A percentile compares a stretch with the other conserved stretches of the same genome.
Conservation (phyloP, 2,329 filamentous ascomycete species). For the Aspergillus tamarii region DNA sequence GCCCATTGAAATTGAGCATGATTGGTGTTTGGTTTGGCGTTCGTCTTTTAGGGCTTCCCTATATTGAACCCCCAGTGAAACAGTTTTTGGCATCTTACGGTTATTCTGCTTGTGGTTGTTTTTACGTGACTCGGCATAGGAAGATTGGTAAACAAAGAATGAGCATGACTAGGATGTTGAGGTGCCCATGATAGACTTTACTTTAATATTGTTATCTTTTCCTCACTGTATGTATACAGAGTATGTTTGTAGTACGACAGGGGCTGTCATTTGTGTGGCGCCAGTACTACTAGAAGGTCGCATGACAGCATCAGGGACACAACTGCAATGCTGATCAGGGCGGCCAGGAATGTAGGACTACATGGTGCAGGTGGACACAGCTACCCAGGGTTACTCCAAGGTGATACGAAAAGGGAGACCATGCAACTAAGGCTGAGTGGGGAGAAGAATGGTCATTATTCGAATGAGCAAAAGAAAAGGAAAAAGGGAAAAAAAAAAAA, state of each 20-base stretch:
- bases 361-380: slow-evolving; percentile 1
- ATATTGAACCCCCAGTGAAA: not conserved
- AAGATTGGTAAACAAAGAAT: not conserved
- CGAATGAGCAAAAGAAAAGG: not conserved
- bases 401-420: not conserved
- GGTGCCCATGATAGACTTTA: not conserved
- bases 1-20: slow-evolving; percentile 1
- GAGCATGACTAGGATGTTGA: not conserved
- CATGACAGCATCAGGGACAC: not conserved
- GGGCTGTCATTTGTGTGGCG: not conserved
- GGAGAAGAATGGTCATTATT: not conserved
- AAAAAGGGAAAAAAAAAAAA: not conserved
- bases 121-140: not conserved
- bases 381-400: not conserved
- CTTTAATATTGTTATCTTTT: not conserved
- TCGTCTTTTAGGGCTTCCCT: not conserved
- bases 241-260: not conserved
- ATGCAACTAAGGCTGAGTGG: slow-evolving; percentile 1
- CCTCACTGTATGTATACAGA: not conserved
- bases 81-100: not conserved
- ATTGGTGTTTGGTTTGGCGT: not conserved
- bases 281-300: not conserved
- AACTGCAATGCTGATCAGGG: slow-evolving; percentile 3
- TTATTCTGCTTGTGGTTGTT: not conserved
- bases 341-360: slow-evolving; percentile 1